Conservation (phyloP, 1,139 yeast species). For the Groenewaldozyma auringiensis region DNA sequence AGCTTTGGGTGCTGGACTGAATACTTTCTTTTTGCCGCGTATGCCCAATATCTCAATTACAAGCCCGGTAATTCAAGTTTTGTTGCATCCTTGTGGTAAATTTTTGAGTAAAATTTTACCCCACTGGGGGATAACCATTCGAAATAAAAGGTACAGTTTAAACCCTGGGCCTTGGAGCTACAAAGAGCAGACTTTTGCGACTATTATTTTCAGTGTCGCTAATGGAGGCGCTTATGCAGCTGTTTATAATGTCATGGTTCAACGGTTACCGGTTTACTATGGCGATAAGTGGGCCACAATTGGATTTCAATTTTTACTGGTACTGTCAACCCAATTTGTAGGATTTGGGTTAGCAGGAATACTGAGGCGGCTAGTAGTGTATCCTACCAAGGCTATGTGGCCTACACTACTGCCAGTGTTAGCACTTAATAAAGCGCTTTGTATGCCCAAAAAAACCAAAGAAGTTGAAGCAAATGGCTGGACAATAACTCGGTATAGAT, state of each 20-base stretch:
- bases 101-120: slow-evolving; percentile 35
- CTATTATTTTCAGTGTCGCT: slow-evolving; percentile 39
- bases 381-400: slow-evolving; percentile 53
- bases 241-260: slow-evolving; percentile 25
- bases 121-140: slow-evolving; percentile 37
- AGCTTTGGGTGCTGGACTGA: slow-evolving; percentile 48
- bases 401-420: slow-evolving; percentile 48
- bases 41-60: slow-evolving; percentile 41
- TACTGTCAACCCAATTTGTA: slow-evolving; percentile 47
- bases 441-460: slow-evolving; percentile 32
- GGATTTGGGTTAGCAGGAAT: slow-evolving; percentile 61
- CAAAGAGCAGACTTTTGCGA: slow-evolving; percentile 62
- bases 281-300: slow-evolving; percentile 38
- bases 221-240: slow-evolving; percentile 37
- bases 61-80: slow-evolving; percentile 45
- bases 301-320: slow-evolving; percentile 45
- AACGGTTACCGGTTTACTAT: slow-evolving; percentile 32
- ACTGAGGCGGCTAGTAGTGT: slow-evolving; percentile 47
- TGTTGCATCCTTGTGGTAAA: slow-evolving; percentile 48
- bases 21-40: slow-evolving; percentile 51
- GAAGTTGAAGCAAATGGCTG: slow-evolving; percentile 40
- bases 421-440: slow-evolving; percentile 48
- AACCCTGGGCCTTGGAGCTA: slow-evolving; percentile 59
- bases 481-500: slow-evolving; percentile 40
- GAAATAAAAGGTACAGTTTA: slow-evolving; percentile 35